These are phyloP conservation scores for Geopyxis carbonaria DNA, from an alignment of 495 filamentous ascomycete species.

Conservation along the genomic window DNA sequence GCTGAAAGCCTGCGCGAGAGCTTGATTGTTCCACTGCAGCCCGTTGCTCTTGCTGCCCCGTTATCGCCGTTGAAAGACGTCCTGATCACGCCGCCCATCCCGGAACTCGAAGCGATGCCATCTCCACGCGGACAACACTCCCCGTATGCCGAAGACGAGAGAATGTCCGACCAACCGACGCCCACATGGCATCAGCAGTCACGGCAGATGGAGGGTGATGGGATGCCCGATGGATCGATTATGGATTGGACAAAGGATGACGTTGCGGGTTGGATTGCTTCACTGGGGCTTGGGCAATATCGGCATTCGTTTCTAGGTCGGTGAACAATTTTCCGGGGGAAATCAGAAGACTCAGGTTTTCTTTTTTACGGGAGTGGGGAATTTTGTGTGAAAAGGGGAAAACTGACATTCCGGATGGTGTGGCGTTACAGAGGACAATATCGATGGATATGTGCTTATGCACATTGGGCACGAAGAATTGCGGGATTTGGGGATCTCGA, in stretches of 20 bases:
- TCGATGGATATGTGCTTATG: conserved; percentile 80
- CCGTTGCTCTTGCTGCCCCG: conserved; percentile 1
- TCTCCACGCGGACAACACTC: not conserved
- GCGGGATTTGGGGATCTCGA: conserved; percentile 81
- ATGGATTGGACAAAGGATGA: conserved; percentile 79
- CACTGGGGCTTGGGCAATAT: conserved; percentile 69
- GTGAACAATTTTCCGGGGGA: too few species aligned
- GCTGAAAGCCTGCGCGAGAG: conserved; percentile 1
- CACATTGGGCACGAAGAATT: conserved; percentile 81
- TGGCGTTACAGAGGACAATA: conserved; percentile 56
- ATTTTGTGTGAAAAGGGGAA: not conserved
- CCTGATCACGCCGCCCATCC: not conserved
- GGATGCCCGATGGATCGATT: conserved; percentile 32
- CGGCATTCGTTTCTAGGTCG: conserved; percentile 48
- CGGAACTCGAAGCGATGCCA: not conserved
- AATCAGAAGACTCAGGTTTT: not conserved
- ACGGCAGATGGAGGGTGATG: conserved; percentile 17
- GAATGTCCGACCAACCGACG: conserved; percentile 1
- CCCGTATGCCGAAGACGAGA: not conserved
- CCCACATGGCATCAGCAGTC: conserved; percentile 3
- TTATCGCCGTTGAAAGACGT: not conserved
- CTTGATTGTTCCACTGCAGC: conserved; percentile 1
- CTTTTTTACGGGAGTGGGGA: not conserved
- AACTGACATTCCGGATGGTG: conserved; percentile 25
- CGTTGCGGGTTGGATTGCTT: conserved; percentile 67